A percentile compares a stretch with the other conserved stretches of the same genome.
These are phyloP conservation scores for Coelastrella sp. DNA, from an alignment of 139 green algal genomes.

Conservation along the genomic window DNA sequence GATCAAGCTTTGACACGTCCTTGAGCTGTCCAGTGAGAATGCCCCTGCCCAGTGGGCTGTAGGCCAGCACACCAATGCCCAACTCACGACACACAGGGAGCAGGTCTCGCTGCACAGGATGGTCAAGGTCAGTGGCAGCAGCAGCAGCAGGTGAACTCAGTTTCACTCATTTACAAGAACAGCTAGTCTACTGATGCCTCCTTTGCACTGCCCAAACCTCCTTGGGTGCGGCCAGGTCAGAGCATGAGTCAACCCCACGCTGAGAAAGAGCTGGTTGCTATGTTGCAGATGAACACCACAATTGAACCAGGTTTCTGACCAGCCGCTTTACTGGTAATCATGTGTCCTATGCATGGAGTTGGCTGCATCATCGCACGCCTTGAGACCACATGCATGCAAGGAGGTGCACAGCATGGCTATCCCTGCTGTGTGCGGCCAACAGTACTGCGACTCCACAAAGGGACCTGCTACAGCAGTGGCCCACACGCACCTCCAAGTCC, in stretches of 20 bases:
- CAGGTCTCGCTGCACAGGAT: slow-evolving; percentile 18
- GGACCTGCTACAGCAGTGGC: neutral
- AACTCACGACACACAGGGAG: slow-evolving; percentile 68
- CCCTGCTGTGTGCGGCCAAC: neutral
- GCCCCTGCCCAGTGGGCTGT: slow-evolving; percentile 77
- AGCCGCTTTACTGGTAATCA: too few species aligned
- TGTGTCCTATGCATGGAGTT: too few species aligned
- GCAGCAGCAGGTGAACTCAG: neutral
- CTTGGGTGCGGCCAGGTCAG: too few species aligned
- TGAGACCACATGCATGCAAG: too few species aligned
- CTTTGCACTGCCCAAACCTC: neutral
- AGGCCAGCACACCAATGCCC: slow-evolving; percentile 80
- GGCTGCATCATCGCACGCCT: too few species aligned
- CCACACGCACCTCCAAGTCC: slow-evolving; percentile 66
- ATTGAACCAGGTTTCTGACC: too few species aligned
- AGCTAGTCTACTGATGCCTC: too few species aligned
- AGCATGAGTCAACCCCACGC: too few species aligned
- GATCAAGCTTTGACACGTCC: neutral
- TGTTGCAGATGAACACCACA: too few species aligned
- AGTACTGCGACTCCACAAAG: neutral
- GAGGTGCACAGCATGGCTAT: too few species aligned
- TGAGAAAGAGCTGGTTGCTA: too few species aligned
- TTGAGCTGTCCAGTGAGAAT: slow-evolving; percentile 66
- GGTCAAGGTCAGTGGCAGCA: neutral
- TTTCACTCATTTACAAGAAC: neutral